These are phyloP conservation scores for Ophiostoma ips DNA, from an alignment of 2,329 filamentous ascomycete species.

Conservation along the genomic window DNA sequence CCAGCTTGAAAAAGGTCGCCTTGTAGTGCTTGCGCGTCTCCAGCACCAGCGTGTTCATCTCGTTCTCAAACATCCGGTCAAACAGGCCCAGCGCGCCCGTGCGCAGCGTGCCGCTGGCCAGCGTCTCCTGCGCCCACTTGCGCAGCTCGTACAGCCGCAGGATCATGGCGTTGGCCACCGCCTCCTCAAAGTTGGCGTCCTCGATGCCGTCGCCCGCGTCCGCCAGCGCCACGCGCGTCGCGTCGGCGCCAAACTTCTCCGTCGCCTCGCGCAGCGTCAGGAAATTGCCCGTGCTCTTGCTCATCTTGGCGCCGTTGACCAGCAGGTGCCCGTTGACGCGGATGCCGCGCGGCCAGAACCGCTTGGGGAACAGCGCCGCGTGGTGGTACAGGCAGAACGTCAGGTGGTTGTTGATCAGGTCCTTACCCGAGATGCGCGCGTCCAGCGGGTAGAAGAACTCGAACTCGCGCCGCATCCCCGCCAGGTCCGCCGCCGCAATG, in stretches of 20 bases:
- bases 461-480: slow-evolving; percentile 78
- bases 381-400: slow-evolving; percentile 95
- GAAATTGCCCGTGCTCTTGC: slow-evolving; percentile 95
- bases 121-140: slow-evolving; percentile 84
- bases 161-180: slow-evolving; percentile 83
- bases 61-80: slow-evolving; percentile 84
- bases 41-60: slow-evolving; percentile 71
- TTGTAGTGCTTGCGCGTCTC: slow-evolving; percentile 70
- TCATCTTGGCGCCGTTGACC: slow-evolving; percentile 97
- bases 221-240: slow-evolving; percentile 73
- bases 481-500: slow-evolving; percentile 51
- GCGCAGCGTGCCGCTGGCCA: slow-evolving; percentile 52
- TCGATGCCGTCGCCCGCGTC: slow-evolving; percentile 90
- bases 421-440: slow-evolving; percentile 78
- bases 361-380: slow-evolving; percentile 69
- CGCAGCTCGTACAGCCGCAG: slow-evolving; percentile 64
- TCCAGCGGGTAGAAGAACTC: slow-evolving; percentile 96
- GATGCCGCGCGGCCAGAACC: slow-evolving; percentile 79
- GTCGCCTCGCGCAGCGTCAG: slow-evolving; percentile 77
- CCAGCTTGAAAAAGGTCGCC: slow-evolving; percentile 68
- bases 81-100: slow-evolving; percentile 63
- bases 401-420: slow-evolving; percentile 83
- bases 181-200: slow-evolving; percentile 95
- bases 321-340: slow-evolving; percentile 87
- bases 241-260: slow-evolving; percentile 88